phyloP scores from a whole-genome alignment of 768 basidiomycete species.

The Lactarius psammicola region DNA sequence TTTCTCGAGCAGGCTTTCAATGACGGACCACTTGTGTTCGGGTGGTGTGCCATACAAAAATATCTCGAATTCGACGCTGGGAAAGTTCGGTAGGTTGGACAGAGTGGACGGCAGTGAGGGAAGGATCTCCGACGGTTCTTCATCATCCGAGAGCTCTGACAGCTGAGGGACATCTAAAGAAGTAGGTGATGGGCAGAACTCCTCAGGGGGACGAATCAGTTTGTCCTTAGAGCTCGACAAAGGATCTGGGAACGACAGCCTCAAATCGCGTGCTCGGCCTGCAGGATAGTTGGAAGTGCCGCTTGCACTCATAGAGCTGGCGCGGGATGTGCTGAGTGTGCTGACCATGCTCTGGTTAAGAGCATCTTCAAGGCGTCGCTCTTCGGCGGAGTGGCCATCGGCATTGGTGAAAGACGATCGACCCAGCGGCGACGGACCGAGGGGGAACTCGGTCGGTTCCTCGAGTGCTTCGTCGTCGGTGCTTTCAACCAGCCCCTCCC shows the following conservation, averaged over 20 bases:
- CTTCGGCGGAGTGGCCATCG: conserved; percentile 45
- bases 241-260: conserved; percentile 82
- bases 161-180: conserved; percentile 35
- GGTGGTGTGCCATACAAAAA: conserved; percentile 66
- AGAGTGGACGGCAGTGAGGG: conserved; percentile 25
- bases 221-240: conserved; percentile 69
- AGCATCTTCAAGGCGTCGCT: conserved; percentile 66
- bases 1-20: conserved; percentile 58
- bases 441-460: conserved; percentile 31
- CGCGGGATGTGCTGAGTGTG: conserved; percentile 72
- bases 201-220: conserved; percentile 55
- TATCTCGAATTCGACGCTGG: conserved; percentile 51
- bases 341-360: conserved; percentile 82
- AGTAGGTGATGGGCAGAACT: conserved; percentile 40
- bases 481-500: conserved; percentile 76
- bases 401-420: conserved; percentile 8
- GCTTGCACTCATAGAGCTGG: conserved; percentile 49
- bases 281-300: conserved; percentile 45
- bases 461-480: conserved; percentile 47
- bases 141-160: conserved; percentile 29
- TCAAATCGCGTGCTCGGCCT: conserved; percentile 66
- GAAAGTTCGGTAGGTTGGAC: conserved; percentile 32
- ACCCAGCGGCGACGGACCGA: conserved; percentile 20
- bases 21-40: conserved; percentile 58
- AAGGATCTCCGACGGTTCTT: conserved; percentile 16